These are phyloP conservation scores for Theobroma cacao DNA, from an alignment of 345 rosid genomes.

Conservation along the genomic window DNA sequence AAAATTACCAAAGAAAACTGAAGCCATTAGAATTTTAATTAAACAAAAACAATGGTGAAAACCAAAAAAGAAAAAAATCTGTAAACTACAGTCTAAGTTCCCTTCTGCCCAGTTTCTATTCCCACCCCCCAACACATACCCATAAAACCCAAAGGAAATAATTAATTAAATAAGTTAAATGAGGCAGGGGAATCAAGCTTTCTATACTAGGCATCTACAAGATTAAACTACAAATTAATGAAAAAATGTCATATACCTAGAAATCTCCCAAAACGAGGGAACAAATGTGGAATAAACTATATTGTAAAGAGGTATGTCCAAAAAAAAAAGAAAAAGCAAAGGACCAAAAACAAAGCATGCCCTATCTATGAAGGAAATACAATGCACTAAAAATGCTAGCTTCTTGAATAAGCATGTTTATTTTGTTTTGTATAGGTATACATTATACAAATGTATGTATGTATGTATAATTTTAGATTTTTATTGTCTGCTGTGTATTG, in stretches of 20 bases:
- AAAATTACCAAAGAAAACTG: slow-evolving; percentile 1
- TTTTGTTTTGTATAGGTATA: neutral
- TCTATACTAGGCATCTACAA: neutral
- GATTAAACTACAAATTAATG: neutral
- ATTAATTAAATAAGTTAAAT: neutral
- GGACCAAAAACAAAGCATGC: neutral
- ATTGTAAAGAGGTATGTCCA: neutral
- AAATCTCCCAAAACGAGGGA: neutral
- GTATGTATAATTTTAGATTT: too few relatives aligned
- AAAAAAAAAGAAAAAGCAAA: neutral
- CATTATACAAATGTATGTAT: neutral
- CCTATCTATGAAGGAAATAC: neutral
- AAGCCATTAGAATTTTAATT: slow-evolving; percentile 8
- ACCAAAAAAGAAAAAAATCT: neutral
- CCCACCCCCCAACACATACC: neutral
- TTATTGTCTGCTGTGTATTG: neutral
- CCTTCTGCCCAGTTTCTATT: neutral
- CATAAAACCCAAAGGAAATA: neutral
- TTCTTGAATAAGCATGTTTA: neutral
- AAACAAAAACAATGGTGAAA: neutral
- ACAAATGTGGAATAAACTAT: neutral
- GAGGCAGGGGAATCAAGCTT: neutral
- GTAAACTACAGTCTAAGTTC: neutral
- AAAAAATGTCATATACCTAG: neutral
- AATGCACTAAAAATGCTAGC: neutral